Evolutionary conservation across 331 rosid species (phyloP), one percentile per base, ranked within the genome.

Genomic region (Malus hybrid): DNA sequence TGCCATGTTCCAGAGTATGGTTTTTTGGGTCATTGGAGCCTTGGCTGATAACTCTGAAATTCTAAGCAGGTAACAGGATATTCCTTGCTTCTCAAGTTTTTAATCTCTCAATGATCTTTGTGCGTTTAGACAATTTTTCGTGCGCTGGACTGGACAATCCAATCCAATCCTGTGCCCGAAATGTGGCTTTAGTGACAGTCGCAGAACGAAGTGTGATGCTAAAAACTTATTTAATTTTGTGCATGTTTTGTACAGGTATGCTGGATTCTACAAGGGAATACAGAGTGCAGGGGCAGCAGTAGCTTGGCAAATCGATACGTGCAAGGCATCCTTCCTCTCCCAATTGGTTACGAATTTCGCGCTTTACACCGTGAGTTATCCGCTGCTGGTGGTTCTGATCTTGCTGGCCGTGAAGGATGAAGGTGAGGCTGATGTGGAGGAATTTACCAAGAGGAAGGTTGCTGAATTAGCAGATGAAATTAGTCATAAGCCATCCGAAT

Each of bases 241-340:
- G 65, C 3, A 11, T 63, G 33, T 54, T 16, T 70, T 52, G 24
- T 22, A 22, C 86, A 93, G 98, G 90, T 94, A 90, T 52, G 77
- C 72, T 67, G 99, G 99, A 44, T 94, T 94, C 75, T 94, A 90
- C 10, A 94, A 90, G 80, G 99, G 99, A 15, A 74, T 92, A 63
- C 99, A 94, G 54, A 94, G 99, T 83, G 99, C 99, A 6, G 99
- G 99, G 19, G 99, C 89, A 1, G 99, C 97, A 24, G 91, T 89
- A 29, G 99, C 97, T 19, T 94, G 97, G 97, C 96, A 90, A 83
- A 83, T 87, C 22, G 99, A 92, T 74, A 72, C 80, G 39, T 88
- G 5, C 18, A 80, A 74, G 5, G 86, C 85, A 19, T 84, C 96
- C 8, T 80, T 81, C 31, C 71, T 84, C 81, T 2, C 75, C 13